Evolutionary conservation across 2,329 filamentous ascomycete species (phyloP).

Genomic region (Calonectria henricotiae): DNA sequence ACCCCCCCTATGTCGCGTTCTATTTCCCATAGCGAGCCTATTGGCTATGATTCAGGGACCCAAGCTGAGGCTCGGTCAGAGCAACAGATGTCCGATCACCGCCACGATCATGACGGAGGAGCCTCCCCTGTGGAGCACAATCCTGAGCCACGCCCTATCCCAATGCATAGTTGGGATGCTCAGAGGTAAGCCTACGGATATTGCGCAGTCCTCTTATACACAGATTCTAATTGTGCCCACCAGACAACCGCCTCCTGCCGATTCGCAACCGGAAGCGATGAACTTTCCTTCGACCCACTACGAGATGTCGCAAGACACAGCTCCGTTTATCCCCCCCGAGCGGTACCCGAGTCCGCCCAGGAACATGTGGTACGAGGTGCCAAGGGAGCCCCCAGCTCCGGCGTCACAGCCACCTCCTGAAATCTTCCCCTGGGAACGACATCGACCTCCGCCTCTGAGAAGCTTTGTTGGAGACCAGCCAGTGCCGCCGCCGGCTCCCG

Average conservation of each 20-base stretch:
- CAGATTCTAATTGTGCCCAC: conserved; percentile 35
- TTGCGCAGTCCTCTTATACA: not conserved
- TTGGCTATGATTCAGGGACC: conserved; percentile 62
- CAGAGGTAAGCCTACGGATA: conserved; percentile 62
- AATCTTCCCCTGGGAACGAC: conserved; percentile 93
- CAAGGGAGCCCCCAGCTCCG: conserved; percentile 73
- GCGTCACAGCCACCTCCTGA: conserved; percentile 72
- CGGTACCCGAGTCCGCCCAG: conserved; percentile 87
- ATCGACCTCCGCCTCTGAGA: conserved; percentile 75
- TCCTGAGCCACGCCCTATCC: conserved; percentile 46
- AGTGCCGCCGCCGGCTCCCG: conserved; percentile 40
- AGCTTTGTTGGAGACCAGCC: conserved; percentile 67
- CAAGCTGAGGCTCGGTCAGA: conserved; percentile 67
- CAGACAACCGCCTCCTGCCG: conserved; percentile 75
- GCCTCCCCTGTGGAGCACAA: conserved; percentile 45
- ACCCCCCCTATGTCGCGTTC: conserved; percentile 43
- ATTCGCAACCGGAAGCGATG: conserved; percentile 87
- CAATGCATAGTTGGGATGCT: conserved; percentile 68
- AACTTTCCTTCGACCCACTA: conserved; percentile 88
- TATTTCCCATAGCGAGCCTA: conserved; percentile 55
- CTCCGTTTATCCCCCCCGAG: conserved; percentile 83
- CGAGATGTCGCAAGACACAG: conserved; percentile 83
- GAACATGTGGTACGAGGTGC: conserved; percentile 91
- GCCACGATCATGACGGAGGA: conserved; percentile 39
- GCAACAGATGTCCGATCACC: conserved; percentile 49